Evolutionary conservation across 257 asterid species (phyloP).

Genomic region (Penstemon eatonii): DNA sequence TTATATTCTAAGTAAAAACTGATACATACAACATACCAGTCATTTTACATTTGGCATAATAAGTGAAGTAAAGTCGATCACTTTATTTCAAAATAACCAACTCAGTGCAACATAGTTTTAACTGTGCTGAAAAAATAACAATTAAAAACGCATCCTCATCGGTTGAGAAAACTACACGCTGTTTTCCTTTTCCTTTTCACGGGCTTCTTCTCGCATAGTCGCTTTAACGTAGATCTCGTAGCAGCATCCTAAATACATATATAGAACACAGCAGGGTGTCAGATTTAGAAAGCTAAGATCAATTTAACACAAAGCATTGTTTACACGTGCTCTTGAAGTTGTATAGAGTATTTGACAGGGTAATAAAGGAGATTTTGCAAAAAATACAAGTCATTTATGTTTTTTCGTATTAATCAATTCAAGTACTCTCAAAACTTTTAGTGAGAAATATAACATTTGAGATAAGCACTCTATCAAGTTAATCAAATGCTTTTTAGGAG

Average conservation of each 20-base stretch:
- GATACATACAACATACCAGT: not conserved
- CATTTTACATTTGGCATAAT: constrained; percentile 10
- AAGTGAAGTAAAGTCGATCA: not conserved
- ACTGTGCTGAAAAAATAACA: not conserved
- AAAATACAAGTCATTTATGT: too few species aligned
- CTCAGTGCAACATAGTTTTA: constrained; percentile 10
- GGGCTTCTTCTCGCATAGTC: constrained; percentile 45
- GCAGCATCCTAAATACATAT: constrained; percentile 52
- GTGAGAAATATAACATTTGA: not conserved
- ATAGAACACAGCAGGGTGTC: not conserved
- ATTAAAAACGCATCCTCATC: too few species aligned
- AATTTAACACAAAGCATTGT: not conserved
- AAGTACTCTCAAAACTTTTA: not conserved
- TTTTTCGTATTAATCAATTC: too few species aligned
- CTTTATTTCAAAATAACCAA: constrained; percentile 24
- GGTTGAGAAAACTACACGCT: too few species aligned
- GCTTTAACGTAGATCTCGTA: constrained; percentile 61
- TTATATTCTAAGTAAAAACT: not conserved
- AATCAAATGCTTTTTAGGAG: constrained; percentile 4
- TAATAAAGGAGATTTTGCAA: too few species aligned
- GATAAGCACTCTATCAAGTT: not conserved
- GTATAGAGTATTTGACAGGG: too few species aligned
- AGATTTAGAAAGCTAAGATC: not conserved
- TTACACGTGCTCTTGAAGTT: not conserved
- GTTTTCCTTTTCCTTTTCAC: constrained; percentile 29